Conservation (phyloP, 208 protist genomes). For the Leishmania gerbilli region DNA sequence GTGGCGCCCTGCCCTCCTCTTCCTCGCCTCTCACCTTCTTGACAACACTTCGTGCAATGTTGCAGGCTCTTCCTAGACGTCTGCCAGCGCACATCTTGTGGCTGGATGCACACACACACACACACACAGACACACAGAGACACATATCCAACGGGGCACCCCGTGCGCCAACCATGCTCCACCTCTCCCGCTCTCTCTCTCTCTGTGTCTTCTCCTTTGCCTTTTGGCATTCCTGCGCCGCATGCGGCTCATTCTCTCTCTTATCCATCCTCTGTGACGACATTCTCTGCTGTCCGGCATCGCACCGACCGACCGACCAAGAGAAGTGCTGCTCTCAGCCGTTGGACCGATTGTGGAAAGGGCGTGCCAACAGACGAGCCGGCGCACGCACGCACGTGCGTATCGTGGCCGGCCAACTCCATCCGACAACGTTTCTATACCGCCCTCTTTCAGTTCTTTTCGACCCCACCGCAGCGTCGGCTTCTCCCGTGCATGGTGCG, state of each 20-base stretch:
- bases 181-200: neutral
- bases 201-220: neutral
- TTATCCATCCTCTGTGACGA: neutral
- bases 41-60: neutral
- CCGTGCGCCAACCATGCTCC: neutral
- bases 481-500: slow-evolving; percentile 13
- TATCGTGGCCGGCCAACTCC: neutral
- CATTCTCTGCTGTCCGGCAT: neutral
- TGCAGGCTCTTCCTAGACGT: neutral
- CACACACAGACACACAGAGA: neutral
- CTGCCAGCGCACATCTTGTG: neutral
- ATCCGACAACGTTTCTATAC: neutral
- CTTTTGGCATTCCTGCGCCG: neutral
- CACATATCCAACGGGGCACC: neutral
- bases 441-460: too few relatives aligned
- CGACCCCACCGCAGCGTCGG: neutral
- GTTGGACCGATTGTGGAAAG: neutral
- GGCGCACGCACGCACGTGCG: neutral
- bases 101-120: neutral
- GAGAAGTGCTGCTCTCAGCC: neutral
- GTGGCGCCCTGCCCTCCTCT: neutral
- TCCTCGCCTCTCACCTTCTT: neutral
- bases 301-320: neutral
- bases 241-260: neutral
- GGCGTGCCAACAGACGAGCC: neutral